Conservation (phyloP, 306 rosid genomes). For the Trifolium subterraneum region DNA sequence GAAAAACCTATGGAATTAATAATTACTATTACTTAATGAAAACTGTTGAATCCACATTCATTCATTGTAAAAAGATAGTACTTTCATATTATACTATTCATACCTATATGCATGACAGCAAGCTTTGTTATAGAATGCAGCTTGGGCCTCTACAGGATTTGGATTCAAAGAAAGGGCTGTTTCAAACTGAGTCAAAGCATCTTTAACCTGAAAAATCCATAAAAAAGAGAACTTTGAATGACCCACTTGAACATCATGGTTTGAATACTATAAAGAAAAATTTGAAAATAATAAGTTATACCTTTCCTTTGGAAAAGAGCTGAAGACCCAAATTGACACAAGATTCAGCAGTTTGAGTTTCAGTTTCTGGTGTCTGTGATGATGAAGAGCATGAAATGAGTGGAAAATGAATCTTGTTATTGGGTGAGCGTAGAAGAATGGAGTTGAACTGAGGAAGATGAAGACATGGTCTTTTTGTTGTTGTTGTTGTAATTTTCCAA, state of each 20-base stretch:
- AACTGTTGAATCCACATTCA: constrained; percentile 22
- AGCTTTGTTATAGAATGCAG: constrained; percentile 95
- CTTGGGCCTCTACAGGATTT: constrained; percentile 87
- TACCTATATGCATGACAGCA: constrained; percentile 89
- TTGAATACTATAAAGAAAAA: neutral
- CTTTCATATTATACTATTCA: constrained; percentile 34
- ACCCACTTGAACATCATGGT: constrained; percentile 4
- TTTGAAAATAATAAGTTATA: constrained; percentile 26
- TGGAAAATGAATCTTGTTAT: constrained; percentile 38
- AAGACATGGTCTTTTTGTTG: constrained; percentile 45
- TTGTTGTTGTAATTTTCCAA: constrained; percentile 37
- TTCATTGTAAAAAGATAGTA: neutral
- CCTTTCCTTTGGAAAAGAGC: constrained; percentile 95
- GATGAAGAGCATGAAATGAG: constrained; percentile 57
- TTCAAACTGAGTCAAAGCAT: constrained; percentile 88
- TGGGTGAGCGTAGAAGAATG: constrained; percentile 39
- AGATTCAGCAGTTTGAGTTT: constrained; percentile 73
- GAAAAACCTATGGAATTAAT: constrained; percentile 6
- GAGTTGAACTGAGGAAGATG: constrained; percentile 37
- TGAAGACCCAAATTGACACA: constrained; percentile 88
- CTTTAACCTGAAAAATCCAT: constrained; percentile 78
- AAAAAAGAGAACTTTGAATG: constrained; percentile 1
- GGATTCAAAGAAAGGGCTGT: constrained; percentile 83
- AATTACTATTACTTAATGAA: constrained; percentile 23
- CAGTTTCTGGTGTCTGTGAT: constrained; percentile 71